phyloP scores from a whole-genome alignment of 2,329 filamentous ascomycete genomes.

The Teratosphaeria pseudoeucalypti region DNA sequence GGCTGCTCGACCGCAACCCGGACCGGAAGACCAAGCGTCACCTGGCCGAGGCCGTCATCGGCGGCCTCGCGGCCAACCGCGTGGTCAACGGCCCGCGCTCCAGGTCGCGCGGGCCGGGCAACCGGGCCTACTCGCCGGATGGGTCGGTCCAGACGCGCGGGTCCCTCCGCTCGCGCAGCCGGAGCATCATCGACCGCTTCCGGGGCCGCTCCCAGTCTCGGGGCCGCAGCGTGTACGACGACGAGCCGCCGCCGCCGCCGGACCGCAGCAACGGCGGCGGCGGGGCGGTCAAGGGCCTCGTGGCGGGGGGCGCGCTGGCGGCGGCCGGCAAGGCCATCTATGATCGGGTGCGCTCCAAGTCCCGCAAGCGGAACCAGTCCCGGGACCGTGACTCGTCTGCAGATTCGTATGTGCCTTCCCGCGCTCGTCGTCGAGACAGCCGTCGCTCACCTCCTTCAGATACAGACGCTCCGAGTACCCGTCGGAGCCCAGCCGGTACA shows the following conservation, averaged over 20 bases:
- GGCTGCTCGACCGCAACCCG: conserved; percentile 56
- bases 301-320: conserved; percentile 39
- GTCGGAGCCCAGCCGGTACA: conserved; percentile 24
- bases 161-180: conserved; percentile 48
- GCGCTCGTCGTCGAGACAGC: conserved; percentile 32
- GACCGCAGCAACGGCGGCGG: conserved; percentile 35
- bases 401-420: conserved; percentile 43
- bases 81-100: conserved; percentile 70
- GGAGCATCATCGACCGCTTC: conserved; percentile 41
- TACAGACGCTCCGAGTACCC: conserved; percentile 25
- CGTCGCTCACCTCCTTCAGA: conserved; percentile 30
- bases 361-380: conserved; percentile 35
- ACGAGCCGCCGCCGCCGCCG: not conserved
- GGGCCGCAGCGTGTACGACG: conserved; percentile 22
- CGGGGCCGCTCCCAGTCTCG: conserved; percentile 44
- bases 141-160: conserved; percentile 28
- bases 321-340: conserved; percentile 43
- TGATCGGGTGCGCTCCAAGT: conserved; percentile 46
- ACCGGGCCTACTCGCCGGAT: conserved; percentile 31
- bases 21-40: conserved; percentile 70
- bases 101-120: conserved; percentile 44
- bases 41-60: conserved; percentile 75
- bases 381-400: conserved; percentile 30
- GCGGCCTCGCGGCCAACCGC: conserved; percentile 76
- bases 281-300: conserved; percentile 36